These are phyloP conservation scores for Gleditsia sinensis DNA, from an alignment of 306 rosid species.

Conservation along the genomic window DNA sequence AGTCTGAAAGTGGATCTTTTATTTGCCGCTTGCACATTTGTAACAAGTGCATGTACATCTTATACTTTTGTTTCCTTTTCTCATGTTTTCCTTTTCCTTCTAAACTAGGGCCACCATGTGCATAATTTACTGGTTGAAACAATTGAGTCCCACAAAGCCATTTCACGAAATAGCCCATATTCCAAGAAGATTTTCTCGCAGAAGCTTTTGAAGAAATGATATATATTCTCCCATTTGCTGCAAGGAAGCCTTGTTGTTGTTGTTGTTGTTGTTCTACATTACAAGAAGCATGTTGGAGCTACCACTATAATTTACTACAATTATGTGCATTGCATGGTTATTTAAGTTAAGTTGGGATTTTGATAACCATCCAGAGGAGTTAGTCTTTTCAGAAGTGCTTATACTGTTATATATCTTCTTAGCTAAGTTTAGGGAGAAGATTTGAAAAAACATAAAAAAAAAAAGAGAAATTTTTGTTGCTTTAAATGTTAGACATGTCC, in stretches of 20 bases:
- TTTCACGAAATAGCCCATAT: conserved; percentile 48
- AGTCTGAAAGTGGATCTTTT: not conserved
- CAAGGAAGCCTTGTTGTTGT: conserved; percentile 24
- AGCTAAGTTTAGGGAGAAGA: not conserved
- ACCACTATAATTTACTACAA: conserved; percentile 31
- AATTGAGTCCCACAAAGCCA: conserved; percentile 41
- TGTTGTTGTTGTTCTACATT: conserved; percentile 29
- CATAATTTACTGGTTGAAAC: conserved; percentile 38
- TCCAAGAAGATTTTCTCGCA: conserved; percentile 50
- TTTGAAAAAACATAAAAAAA: not conserved
- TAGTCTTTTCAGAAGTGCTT: conserved; percentile 17
- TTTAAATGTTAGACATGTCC: not conserved
- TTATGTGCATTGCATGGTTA: conserved; percentile 33
- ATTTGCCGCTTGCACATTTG: not conserved
- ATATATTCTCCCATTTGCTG: conserved; percentile 30
- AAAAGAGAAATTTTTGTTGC: conserved; percentile 20
- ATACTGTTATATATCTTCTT: conserved; percentile 22
- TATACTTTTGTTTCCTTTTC: not conserved
- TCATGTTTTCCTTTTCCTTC: conserved; percentile 4
- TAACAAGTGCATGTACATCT: conserved; percentile 1
- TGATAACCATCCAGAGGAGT: conserved; percentile 35
- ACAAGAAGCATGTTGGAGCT: conserved; percentile 18
- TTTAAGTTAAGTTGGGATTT: conserved; percentile 44
- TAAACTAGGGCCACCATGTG: conserved; percentile 33
- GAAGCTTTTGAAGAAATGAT: conserved; percentile 51